Conservation (phyloP, 345 rosid genomes). For the Salix arbutifolia region DNA sequence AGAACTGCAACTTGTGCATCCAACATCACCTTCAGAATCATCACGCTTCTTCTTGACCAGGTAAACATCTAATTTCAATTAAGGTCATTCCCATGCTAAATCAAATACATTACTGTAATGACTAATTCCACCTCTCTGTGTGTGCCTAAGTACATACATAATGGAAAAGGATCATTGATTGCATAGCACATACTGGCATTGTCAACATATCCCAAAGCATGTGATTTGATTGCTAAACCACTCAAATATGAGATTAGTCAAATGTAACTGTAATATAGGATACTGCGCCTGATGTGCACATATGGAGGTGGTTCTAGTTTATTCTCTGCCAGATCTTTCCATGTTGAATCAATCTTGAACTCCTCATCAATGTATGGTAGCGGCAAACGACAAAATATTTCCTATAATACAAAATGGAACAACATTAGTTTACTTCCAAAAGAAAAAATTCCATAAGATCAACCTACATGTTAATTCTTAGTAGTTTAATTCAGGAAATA, state of each 20-base stretch:
- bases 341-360: conserved; percentile 69
- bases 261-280: conserved; percentile 39
- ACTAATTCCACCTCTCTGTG: background rate
- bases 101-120: background rate
- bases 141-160: background rate
- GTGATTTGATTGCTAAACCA: background rate
- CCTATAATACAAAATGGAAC: conserved; percentile 38
- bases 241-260: background rate
- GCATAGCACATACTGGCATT: background rate
- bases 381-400: conserved; percentile 70
- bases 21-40: conserved; percentile 57
- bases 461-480: too few relatives aligned
- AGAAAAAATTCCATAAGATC: too few relatives aligned
- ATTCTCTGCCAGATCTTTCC: conserved; percentile 49
- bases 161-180: background rate
- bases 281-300: conserved; percentile 89
- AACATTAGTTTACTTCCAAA: conserved; percentile 13
- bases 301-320: conserved; percentile 78
- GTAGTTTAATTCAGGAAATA: too few relatives aligned
- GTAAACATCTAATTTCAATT: conserved; percentile 66
- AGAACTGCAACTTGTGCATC: conserved; percentile 78
- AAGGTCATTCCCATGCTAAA: conserved; percentile 26
- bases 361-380: conserved; percentile 76
- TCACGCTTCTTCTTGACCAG: conserved; percentile 80
- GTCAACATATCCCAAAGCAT: background rate